These are phyloP conservation scores for Boletales sp. DNA, from an alignment of 768 basidiomycete genomes.

Conservation along the genomic window DNA sequence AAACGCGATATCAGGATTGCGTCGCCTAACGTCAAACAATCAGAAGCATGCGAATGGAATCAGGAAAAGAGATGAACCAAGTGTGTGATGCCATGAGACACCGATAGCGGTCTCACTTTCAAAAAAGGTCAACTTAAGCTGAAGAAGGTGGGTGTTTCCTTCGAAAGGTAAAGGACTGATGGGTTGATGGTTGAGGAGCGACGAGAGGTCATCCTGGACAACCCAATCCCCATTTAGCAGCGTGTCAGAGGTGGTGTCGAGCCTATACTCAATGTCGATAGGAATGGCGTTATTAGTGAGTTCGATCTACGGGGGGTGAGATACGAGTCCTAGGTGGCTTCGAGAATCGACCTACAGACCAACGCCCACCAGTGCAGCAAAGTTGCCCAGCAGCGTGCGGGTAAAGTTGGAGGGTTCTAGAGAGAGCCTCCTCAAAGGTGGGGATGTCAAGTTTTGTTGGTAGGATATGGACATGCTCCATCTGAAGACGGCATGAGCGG, in stretches of 20 bases:
- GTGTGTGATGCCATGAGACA: conserved; percentile 34
- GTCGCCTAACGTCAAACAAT: conserved; percentile 23
- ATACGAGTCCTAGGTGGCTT: neutral
- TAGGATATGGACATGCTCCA: conserved; percentile 21
- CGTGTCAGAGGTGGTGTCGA: conserved; percentile 3
- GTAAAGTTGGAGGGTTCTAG: conserved; percentile 19
- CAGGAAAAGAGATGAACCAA: conserved; percentile 19
- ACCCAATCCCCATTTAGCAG: conserved; percentile 24
- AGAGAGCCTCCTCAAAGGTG: conserved; percentile 24
- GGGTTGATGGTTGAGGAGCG: conserved; percentile 15
- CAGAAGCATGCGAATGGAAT: neutral
- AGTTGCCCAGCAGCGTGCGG: conserved; percentile 26
- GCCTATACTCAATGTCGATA: conserved; percentile 13
- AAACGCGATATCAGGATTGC: conserved; percentile 25
- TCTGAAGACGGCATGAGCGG: conserved; percentile 3
- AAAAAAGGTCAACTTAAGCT: conserved; percentile 27
- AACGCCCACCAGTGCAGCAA: conserved; percentile 6
- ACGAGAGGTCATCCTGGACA: conserved; percentile 21
- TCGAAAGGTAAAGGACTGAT: conserved; percentile 14
- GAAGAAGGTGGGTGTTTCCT: conserved; percentile 17
- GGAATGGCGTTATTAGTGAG: conserved; percentile 17
- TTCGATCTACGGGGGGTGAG: conserved; percentile 17
- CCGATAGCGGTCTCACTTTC: conserved; percentile 26
- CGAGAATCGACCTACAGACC: conserved; percentile 17
- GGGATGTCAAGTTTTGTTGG: conserved; percentile 10